Evolutionary conservation across 225 moss, liverwort and hornwort species (phyloP).

Genomic region (Bryum argenteum): DNA sequence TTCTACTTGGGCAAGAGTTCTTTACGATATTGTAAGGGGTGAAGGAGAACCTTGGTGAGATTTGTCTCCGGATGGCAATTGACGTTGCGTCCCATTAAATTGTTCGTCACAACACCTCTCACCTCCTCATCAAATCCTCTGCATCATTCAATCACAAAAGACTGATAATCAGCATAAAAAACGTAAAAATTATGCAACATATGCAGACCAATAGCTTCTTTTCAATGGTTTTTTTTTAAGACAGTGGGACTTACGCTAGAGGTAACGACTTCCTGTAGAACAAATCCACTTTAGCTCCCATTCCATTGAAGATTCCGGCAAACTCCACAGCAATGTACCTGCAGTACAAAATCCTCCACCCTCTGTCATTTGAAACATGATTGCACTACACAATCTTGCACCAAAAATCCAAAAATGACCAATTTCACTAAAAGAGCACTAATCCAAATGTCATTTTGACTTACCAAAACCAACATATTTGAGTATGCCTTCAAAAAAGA

Average conservation of each 20-base stretch:
- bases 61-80: slow-evolving; percentile 55
- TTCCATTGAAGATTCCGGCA: slow-evolving; percentile 74
- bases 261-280: slow-evolving; percentile 68
- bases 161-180: not conserved
- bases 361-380: not conserved
- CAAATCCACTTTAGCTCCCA: slow-evolving; percentile 84
- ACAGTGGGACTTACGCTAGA: slow-evolving; percentile 52
- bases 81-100: slow-evolving; percentile 64
- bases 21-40: too few relatives aligned
- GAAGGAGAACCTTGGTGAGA: slow-evolving; percentile 56
- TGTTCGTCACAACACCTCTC: slow-evolving; percentile 55
- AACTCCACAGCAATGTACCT: slow-evolving; percentile 95
- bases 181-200: not conserved
- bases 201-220: not conserved
- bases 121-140: slow-evolving; percentile 87
- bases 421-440: not conserved
- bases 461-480: too few relatives aligned
- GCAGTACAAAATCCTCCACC: not conserved
- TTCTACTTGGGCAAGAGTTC: too few relatives aligned
- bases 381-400: not conserved
- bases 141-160: slow-evolving; percentile 7
- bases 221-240: not conserved
- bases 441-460: not conserved
- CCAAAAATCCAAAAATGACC: not conserved
- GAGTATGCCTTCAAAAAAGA: too few relatives aligned